Conservation (phyloP, 192 early-diverging fungal species). For the Radiomyces spectabilis region DNA sequence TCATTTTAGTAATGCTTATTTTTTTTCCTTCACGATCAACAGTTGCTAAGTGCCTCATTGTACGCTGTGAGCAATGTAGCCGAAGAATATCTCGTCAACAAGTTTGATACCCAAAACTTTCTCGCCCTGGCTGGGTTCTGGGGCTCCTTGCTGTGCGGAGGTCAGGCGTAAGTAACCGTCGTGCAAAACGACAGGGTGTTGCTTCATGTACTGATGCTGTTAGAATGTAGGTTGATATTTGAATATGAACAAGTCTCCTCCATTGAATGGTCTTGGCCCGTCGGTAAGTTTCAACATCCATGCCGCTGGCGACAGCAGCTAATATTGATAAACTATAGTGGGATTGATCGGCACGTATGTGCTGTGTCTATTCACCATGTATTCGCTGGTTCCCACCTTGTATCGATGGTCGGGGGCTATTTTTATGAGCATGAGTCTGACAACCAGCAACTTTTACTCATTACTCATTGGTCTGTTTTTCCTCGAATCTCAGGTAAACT, state of each 20-base stretch:
- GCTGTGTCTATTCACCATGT: conserved; percentile 16
- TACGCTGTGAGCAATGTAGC: conserved; percentile 21
- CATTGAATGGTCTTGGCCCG: conserved; percentile 9
- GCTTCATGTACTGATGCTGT: neutral
- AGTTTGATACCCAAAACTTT: conserved; percentile 9
- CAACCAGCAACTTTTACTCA: conserved; percentile 27
- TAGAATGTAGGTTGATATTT: conserved; percentile 7
- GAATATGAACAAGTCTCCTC: conserved; percentile 3
- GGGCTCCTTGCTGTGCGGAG: conserved; percentile 14
- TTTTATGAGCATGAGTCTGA: conserved; percentile 22
- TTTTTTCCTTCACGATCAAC: neutral
- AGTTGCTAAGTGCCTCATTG: conserved; percentile 19
- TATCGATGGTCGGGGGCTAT: conserved; percentile 13
- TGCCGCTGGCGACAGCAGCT: no score
- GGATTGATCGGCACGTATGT: conserved; percentile 10
- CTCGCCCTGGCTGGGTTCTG: conserved; percentile 5
- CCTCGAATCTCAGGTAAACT: conserved; percentile 10
- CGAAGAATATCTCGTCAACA: conserved; percentile 20
- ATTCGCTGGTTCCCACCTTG: conserved; percentile 13
- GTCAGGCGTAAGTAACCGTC: conserved; percentile 18
- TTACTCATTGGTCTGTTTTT: conserved; percentile 15
- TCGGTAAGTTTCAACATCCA: conserved; percentile 2
- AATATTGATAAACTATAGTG: conserved; percentile 3
- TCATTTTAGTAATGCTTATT: no score
- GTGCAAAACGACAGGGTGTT: no score